A percentile compares a stretch with the other conserved stretches of the same genome.
These are phyloP conservation scores for Microascus cirrosus DNA, from an alignment of 2,329 filamentous ascomycete genomes.

Conservation along the genomic window DNA sequence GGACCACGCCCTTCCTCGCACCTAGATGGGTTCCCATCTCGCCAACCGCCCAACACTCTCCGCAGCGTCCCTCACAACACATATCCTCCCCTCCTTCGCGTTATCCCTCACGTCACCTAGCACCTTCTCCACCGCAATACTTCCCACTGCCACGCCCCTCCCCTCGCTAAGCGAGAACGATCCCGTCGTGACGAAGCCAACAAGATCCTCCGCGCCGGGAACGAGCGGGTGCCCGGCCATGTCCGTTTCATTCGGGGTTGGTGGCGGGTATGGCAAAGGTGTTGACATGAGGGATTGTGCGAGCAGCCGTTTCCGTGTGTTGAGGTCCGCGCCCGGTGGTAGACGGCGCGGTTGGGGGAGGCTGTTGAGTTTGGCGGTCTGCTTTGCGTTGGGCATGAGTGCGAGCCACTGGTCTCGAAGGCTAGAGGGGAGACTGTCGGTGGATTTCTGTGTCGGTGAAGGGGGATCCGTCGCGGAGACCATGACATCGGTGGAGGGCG, in stretches of 20 bases:
- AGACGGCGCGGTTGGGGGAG: conserved; percentile 8
- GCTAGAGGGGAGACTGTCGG: conserved; percentile 24
- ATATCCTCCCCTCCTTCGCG: conserved; percentile 41
- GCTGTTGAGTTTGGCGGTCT: background rate
- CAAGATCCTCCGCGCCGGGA: conserved; percentile 63
- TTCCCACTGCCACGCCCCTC: conserved; percentile 63
- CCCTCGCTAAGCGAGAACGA: conserved; percentile 73
- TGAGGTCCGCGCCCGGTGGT: conserved; percentile 15
- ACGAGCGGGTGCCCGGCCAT: conserved; percentile 50
- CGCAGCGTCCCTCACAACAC: conserved; percentile 74
- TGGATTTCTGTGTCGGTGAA: conserved; percentile 6
- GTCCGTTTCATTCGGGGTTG: conserved; percentile 22
- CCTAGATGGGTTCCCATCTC: conserved; percentile 57
- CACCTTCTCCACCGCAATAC: conserved; percentile 50
- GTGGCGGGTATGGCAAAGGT: conserved; percentile 18
- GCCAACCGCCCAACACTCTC: conserved; percentile 70
- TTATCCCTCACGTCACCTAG: conserved; percentile 19
- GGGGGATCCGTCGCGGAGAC: conserved; percentile 33
- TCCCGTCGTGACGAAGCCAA: conserved; percentile 85
- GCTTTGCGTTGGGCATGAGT: conserved; percentile 23
- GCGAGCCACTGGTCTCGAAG: conserved; percentile 64
- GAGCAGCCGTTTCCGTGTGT: conserved; percentile 29
- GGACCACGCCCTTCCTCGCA: background rate
- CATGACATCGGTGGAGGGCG: conserved; percentile 19
- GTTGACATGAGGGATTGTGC: conserved; percentile 35